These are phyloP conservation scores for Kurtzmaniella quercitrusa DNA, from an alignment of 1,139 yeast genomes.

Conservation along the genomic window DNA sequence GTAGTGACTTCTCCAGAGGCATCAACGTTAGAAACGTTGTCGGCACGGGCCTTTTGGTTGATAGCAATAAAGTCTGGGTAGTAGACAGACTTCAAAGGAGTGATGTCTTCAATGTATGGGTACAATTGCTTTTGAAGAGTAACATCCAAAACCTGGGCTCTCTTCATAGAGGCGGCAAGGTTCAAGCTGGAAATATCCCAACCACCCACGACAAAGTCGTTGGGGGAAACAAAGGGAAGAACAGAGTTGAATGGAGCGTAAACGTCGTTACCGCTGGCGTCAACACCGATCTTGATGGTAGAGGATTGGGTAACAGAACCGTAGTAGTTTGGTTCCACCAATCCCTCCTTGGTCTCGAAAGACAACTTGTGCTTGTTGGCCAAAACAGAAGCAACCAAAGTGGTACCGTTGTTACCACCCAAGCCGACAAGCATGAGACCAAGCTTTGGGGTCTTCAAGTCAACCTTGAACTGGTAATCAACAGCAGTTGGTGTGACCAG, in stretches of 20 bases:
- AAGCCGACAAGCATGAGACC: constrained; percentile 90
- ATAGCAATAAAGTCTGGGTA: constrained; percentile 97
- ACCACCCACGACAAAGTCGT: constrained; percentile 86
- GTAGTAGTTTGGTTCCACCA: constrained; percentile 77
- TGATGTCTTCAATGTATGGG: constrained; percentile 57
- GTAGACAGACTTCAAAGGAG: constrained; percentile 81
- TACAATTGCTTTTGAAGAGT: constrained; percentile 77
- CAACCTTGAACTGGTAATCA: constrained; percentile 84
- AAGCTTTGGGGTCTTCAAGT: constrained; percentile 75
- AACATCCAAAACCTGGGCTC: constrained; percentile 84
- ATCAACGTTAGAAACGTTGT: constrained; percentile 69
- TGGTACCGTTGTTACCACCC: constrained; percentile 96
- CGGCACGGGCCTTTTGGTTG: constrained; percentile 89
- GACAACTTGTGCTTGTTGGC: constrained; percentile 79
- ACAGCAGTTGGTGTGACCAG: constrained; percentile 67
- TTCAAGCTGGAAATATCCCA: constrained; percentile 86
- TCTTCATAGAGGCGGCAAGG: constrained; percentile 73
- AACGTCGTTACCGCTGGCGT: constrained; percentile 74
- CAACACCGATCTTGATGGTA: constrained; percentile 86
- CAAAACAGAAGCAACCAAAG: constrained; percentile 77
- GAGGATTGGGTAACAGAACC: constrained; percentile 97
- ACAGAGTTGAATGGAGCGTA: constrained; percentile 90
- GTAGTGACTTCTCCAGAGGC: constrained; percentile 47
- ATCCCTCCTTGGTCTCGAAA: constrained; percentile 82
- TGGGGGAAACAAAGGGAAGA: constrained; percentile 85